These are phyloP conservation scores for Elsinoe batatas DNA, from an alignment of 2,329 filamentous ascomycete genomes.

Conservation along the genomic window DNA sequence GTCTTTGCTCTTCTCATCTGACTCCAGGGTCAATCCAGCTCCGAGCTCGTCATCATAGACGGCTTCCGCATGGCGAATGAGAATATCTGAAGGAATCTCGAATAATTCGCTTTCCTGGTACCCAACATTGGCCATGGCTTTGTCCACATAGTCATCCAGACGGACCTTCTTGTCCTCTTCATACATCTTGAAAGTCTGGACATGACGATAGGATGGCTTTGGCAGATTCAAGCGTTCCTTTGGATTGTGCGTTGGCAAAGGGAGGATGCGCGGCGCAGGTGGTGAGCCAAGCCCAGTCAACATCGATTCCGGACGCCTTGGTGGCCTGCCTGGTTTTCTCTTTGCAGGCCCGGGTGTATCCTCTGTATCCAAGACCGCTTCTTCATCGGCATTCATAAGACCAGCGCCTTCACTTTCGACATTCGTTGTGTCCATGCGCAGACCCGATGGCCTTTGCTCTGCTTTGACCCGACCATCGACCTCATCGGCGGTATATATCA, in stretches of 20 bases:
- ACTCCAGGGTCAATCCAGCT: constrained; percentile 39
- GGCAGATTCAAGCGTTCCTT: constrained; percentile 73
- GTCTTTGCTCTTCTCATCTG: constrained; percentile 48
- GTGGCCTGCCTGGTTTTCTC: constrained; percentile 54
- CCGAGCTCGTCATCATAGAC: constrained; percentile 55
- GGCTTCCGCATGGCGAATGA: constrained; percentile 54
- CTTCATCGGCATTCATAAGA: constrained; percentile 2
- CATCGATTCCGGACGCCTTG: constrained; percentile 53
- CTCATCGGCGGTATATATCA: constrained; percentile 70
- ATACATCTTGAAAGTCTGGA: constrained; percentile 68
- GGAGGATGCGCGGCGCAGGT: constrained; percentile 56
- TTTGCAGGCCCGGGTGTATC: constrained; percentile 36
- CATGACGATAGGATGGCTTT: constrained; percentile 62
- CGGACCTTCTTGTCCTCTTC: constrained; percentile 80
- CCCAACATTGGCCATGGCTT: constrained; percentile 89
- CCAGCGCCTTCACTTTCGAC: neutral
- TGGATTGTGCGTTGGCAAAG: constrained; percentile 67
- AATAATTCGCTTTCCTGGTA: constrained; percentile 94
- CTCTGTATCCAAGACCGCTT: constrained; percentile 12
- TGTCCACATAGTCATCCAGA: constrained; percentile 77
- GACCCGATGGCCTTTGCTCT: constrained; percentile 15
- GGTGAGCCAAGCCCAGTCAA: constrained; percentile 50
- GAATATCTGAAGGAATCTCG: constrained; percentile 60
- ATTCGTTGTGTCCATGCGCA: constrained; percentile 11
- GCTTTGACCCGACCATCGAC: constrained; percentile 58